These are phyloP conservation scores for Naganishia randhawae DNA, from an alignment of 768 basidiomycete genomes.

Conservation along the genomic window DNA sequence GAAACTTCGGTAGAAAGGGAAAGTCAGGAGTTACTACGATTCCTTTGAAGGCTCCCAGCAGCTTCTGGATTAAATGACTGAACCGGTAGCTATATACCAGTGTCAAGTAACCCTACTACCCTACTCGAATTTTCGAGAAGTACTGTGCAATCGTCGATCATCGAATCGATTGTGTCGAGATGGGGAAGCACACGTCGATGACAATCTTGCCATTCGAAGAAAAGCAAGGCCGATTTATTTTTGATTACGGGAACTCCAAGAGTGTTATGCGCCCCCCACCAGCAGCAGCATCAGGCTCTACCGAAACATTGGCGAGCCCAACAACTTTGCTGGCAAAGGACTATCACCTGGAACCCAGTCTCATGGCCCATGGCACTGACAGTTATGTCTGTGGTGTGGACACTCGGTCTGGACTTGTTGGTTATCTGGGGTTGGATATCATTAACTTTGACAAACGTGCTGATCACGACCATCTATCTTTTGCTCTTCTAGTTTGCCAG, in stretches of 20 bases:
- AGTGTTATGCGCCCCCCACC: background rate
- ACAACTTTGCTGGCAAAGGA: background rate
- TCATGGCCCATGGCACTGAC: background rate
- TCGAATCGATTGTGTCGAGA: background rate
- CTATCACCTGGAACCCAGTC: background rate
- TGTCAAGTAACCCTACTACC: background rate
- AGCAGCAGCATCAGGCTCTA: background rate
- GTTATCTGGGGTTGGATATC: background rate
- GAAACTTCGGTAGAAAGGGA: background rate
- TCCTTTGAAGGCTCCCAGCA: background rate
- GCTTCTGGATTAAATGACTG: background rate
- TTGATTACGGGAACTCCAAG: background rate
- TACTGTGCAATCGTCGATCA: background rate
- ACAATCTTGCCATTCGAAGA: background rate
- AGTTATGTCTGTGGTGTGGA: conserved; percentile 1
- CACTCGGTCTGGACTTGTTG: conserved; percentile 1
- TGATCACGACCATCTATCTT: background rate
- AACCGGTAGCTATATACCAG: background rate
- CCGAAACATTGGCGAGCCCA: background rate
- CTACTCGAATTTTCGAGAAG: too few species aligned
- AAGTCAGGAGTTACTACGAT: background rate
- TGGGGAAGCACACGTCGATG: background rate
- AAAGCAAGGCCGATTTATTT: background rate
- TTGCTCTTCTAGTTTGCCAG: conserved; percentile 55
- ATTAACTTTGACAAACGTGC: background rate